Evolutionary conservation across 202 grass and related monocot genomes (phyloP), one percentile per base, ranked within the genome.

Genomic region (Zizania palustris): DNA sequence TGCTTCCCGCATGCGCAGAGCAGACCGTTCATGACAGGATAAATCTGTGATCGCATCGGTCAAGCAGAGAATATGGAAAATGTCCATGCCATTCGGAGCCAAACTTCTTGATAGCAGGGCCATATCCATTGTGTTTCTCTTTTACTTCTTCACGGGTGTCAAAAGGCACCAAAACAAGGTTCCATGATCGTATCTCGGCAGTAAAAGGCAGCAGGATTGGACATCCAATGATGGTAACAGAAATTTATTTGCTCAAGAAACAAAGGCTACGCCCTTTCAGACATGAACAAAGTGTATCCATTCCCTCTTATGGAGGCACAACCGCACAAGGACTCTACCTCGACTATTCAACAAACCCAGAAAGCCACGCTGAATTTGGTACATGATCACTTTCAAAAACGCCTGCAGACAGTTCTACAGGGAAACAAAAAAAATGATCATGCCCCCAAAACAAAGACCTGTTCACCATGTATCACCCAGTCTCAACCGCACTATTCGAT

Each of bases 401-500:
- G 45, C 58, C 78, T 77, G 78, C 59, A 43, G 37, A 71, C 72
- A 86, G 15, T 39, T 58, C 13, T 49, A 50, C 72, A 59, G 78
- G 49, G 49, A 86, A 86, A 81, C 37, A 11, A 28, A 28, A 75
- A 75, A 71, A 72, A 14, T 40, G 78, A 77, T n/a, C 84, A 86
- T 59, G 41, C 0, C 38, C 71, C 11, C 51, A 66, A 66, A 78
- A 85, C 57, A 49, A 39, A 10, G 9, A 50, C 36, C 33, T 35
- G 62, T n/a, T 18, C 33, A 12, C 11, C 28, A 28, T 36, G 53
- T 61, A 72, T 73, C 51, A 45, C 63, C 71, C 64, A 46, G 18
- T 56, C 37, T 40, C 6, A 75, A 60, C 28, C 46, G 46, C 41
- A 1, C 72, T 63, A 59, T 58, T 39, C 15, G 38, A 56, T 51